Percentiles rank a stretch among this genome's conserved stretches.
Conservation (phyloP, 345 rosid species). For the Jatropha curcas region DNA sequence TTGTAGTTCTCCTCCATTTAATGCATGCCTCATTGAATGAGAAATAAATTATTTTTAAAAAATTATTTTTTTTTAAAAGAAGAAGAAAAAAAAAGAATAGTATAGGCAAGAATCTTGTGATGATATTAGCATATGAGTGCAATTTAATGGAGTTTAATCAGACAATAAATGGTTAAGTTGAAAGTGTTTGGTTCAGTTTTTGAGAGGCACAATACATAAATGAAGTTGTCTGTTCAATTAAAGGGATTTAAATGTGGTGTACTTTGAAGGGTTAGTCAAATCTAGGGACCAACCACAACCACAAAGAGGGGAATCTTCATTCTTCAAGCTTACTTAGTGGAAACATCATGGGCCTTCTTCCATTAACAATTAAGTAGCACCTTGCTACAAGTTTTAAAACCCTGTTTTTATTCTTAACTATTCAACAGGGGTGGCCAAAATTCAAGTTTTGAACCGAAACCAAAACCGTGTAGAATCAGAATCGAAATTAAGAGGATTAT, state of each 20-base stretch:
- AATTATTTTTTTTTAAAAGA: too few species aligned
- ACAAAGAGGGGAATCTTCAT: constrained; percentile 13
- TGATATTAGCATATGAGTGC: neutral
- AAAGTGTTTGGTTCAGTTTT: neutral
- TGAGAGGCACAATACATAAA: neutral
- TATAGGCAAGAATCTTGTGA: too few species aligned
- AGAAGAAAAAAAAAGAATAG: too few species aligned
- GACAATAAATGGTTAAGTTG: neutral
- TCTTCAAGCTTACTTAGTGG: neutral
- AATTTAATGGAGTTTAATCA: constrained; percentile 6
- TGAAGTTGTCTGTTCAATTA: constrained; percentile 1
- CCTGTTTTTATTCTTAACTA: too few species aligned
- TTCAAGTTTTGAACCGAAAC: too few species aligned
- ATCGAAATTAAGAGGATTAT: too few species aligned
- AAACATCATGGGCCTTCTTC: neutral
- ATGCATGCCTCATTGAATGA: too few species aligned
- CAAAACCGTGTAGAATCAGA: too few species aligned
- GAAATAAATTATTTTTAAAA: too few species aligned
- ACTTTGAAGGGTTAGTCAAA: constrained; percentile 9
- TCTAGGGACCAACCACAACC: neutral
- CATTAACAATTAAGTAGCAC: neutral
- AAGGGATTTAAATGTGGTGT: constrained; percentile 4
- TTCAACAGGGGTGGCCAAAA: too few species aligned
- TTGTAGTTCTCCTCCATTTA: too few species aligned
- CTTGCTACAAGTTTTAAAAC: too few species aligned